These are phyloP conservation scores for Mortierella sp. DNA, from an alignment of 371 early-diverging fungal species.

Conservation along the genomic window DNA sequence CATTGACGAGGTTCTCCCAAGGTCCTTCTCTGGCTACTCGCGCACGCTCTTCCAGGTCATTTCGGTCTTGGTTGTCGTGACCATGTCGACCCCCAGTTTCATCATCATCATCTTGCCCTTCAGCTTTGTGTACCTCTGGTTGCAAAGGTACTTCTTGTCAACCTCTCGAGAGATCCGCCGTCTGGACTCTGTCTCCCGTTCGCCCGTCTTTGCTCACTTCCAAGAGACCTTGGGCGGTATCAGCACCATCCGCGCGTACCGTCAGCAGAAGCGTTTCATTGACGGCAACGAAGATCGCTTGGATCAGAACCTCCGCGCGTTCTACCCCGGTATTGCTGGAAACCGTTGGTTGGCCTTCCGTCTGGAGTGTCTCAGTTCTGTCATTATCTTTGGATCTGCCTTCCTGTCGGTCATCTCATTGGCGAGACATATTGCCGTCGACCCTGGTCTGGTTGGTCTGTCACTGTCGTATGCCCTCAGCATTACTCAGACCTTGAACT, in stretches of 20 bases:
- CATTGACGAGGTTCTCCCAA: constrained; percentile 84
- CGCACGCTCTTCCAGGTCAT: constrained; percentile 62
- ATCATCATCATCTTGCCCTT: constrained; percentile 72
- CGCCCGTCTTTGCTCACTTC: constrained; percentile 89
- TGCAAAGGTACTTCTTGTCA: constrained; percentile 78
- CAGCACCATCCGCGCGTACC: constrained; percentile 86
- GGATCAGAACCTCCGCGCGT: constrained; percentile 87
- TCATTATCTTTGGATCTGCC: constrained; percentile 78
- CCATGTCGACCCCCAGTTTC: constrained; percentile 75
- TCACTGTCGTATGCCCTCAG: constrained; percentile 88
- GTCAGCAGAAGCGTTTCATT: constrained; percentile 78
- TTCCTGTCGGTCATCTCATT: constrained; percentile 73
- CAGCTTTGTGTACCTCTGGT: constrained; percentile 67
- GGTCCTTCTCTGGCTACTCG: constrained; percentile 74
- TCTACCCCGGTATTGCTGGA: constrained; percentile 83
- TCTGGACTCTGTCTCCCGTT: constrained; percentile 83
- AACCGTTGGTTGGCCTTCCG: constrained; percentile 96
- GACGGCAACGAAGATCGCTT: constrained; percentile 81
- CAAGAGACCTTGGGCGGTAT: constrained; percentile 84
- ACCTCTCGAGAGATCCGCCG: constrained; percentile 85
- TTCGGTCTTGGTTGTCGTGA: constrained; percentile 71
- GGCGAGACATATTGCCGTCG: constrained; percentile 60
- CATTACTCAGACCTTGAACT: constrained; percentile 87
- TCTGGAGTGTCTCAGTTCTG: constrained; percentile 84
- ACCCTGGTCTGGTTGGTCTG: constrained; percentile 86